phyloP scores from a whole-genome alignment of 163 green algal species.

The Chlorella variabilis region DNA sequence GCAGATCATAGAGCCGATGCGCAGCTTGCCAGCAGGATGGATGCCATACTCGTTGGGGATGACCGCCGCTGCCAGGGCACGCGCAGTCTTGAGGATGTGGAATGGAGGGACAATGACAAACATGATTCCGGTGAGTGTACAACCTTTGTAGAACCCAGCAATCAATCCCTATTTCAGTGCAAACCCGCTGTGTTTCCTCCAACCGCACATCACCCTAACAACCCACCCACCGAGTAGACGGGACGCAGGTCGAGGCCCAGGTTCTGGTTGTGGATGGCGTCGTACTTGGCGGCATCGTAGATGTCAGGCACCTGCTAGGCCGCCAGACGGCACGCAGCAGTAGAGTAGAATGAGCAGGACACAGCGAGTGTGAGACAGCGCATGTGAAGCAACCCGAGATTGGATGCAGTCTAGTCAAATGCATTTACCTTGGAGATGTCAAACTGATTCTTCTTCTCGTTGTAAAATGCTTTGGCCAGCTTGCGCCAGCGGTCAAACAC shows the following conservation, averaged over 20 bases:
- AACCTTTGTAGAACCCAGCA: no score
- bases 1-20: conserved; percentile 92
- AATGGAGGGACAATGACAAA: background rate
- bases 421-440: conserved; percentile 90
- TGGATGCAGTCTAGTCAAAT: no score
- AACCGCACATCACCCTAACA: background rate
- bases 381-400: no score
- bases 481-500: conserved; percentile 95
- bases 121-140: conserved; percentile 3
- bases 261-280: conserved; percentile 96
- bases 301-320: conserved; percentile 93
- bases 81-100: conserved; percentile 47
- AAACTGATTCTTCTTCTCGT: conserved; percentile 85
- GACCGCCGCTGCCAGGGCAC: conserved; percentile 84
- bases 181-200: background rate
- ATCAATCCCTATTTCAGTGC: no score
- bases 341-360: no score
- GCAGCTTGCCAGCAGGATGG: conserved; percentile 77
- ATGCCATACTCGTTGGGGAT: conserved; percentile 96
- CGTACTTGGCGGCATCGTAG: conserved; percentile 98
- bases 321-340: no score
- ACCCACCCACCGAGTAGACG: conserved; percentile 66
- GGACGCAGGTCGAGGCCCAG: conserved; percentile 76
- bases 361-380: background rate
- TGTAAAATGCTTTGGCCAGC: conserved; percentile 90